Evolutionary conservation across 2,329 filamentous ascomycete genomes (phyloP).

Genomic region (Alternaria viburni): DNA sequence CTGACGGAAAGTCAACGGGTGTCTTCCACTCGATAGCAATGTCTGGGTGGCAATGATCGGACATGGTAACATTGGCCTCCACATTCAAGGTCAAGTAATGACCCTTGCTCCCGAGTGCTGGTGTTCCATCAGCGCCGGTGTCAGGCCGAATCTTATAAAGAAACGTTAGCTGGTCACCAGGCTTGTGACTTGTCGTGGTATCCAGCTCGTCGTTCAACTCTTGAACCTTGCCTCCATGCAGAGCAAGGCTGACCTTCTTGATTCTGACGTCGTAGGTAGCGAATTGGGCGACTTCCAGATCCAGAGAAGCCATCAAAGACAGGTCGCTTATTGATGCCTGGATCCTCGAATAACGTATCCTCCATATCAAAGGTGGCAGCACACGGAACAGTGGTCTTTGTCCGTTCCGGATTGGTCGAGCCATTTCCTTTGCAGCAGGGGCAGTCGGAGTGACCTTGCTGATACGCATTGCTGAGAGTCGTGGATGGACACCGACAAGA

Average conservation of each 20-base stretch:
- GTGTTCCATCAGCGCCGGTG: constrained; percentile 53
- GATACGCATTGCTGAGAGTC: constrained; percentile 75
- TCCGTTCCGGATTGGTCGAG: constrained; percentile 69
- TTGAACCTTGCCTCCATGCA: constrained; percentile 65
- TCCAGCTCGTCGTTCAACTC: constrained; percentile 56
- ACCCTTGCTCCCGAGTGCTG: constrained; percentile 51
- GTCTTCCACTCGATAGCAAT: constrained; percentile 73
- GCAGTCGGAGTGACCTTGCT: constrained; percentile 75
- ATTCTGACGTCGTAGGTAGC: constrained; percentile 71
- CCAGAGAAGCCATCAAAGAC: constrained; percentile 72
- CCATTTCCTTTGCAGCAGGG: constrained; percentile 63
- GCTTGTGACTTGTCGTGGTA: constrained; percentile 65
- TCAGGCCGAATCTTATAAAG: constrained; percentile 67
- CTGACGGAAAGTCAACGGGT: constrained; percentile 68
- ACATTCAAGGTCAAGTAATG: constrained; percentile 64
- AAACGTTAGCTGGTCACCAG: constrained; percentile 77
- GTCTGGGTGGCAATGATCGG: constrained; percentile 64
- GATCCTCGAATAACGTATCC: constrained; percentile 73
- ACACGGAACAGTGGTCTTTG: constrained; percentile 68
- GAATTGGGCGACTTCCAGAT: constrained; percentile 75
- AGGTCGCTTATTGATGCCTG: constrained; percentile 59
- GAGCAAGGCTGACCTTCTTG: constrained; percentile 62
- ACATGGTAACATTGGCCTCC: constrained; percentile 63
- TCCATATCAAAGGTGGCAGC: constrained; percentile 73
- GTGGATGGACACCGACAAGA: constrained; percentile 66